These are phyloP conservation scores for Ophiostoma sp. DNA, from an alignment of 2,329 filamentous ascomycete genomes.

Conservation along the genomic window DNA sequence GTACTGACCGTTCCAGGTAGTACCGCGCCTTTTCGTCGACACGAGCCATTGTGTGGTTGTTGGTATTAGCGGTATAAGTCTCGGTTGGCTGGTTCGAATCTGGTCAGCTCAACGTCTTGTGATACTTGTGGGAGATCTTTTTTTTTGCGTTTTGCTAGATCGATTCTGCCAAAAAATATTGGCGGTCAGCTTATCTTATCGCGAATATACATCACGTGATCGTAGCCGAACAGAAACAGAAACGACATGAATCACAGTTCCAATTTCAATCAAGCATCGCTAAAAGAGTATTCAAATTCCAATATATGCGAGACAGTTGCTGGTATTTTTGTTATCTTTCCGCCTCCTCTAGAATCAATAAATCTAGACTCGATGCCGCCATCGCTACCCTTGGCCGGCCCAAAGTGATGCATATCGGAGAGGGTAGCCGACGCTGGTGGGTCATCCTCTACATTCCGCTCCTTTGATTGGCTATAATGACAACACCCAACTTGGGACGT, in stretches of 20 bases:
- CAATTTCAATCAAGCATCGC: too few species aligned
- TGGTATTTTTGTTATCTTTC: background rate
- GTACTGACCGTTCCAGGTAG: conserved; percentile 86
- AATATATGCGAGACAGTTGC: too few species aligned
- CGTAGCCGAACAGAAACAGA: too few species aligned
- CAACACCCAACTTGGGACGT: background rate
- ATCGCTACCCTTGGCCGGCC: background rate
- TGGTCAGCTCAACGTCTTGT: background rate
- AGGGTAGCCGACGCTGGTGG: conserved; percentile 17
- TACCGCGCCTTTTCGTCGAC: conserved; percentile 92
- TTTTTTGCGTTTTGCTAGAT: conserved; percentile 22
- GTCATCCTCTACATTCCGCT: background rate
- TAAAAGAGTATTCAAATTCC: too few species aligned
- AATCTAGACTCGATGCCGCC: background rate
- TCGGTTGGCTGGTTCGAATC: background rate
- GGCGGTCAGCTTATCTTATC: conserved; percentile 25
- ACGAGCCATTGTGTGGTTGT: conserved; percentile 57
- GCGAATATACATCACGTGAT: conserved; percentile 8
- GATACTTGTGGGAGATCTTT: conserved; percentile 5
- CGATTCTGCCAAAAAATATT: conserved; percentile 16
- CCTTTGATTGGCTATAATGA: background rate
- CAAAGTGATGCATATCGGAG: conserved; percentile 14
- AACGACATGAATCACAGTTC: too few species aligned
- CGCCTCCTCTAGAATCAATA: background rate
- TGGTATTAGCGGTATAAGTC: background rate